Percentiles rank a stretch among this genome's conserved stretches.
phyloP scores from a whole-genome alignment of 805 yeast genomes.

The Priceomyces medius region DNA sequence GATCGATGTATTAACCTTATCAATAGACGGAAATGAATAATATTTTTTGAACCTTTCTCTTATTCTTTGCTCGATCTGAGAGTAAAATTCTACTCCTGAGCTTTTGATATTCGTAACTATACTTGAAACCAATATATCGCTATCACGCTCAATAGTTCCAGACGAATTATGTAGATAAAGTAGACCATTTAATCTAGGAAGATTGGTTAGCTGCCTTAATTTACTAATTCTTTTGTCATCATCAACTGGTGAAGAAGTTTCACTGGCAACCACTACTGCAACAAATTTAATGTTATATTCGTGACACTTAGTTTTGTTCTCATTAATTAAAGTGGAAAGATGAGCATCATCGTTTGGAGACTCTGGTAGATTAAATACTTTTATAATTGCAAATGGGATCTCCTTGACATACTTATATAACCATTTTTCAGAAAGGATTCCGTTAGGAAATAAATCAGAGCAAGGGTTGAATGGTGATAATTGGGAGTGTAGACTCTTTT shows the following conservation, averaged over 20 bases:
- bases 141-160: slow-evolving; percentile 22
- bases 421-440: slow-evolving; percentile 34
- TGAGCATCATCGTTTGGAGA: slow-evolving; percentile 13
- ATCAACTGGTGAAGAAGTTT: slow-evolving; percentile 8
- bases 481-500: slow-evolving; percentile 22
- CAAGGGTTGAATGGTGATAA: slow-evolving; percentile 36
- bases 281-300: slow-evolving; percentile 17
- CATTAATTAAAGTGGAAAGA: slow-evolving; percentile 16
- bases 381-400: slow-evolving; percentile 34
- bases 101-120: slow-evolving; percentile 29
- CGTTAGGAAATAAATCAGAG: slow-evolving; percentile 30
- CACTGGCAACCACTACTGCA: slow-evolving; percentile 22
- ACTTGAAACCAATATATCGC: slow-evolving; percentile 29
- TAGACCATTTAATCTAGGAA: slow-evolving; percentile 31
- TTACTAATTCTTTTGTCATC: slow-evolving; percentile 23
- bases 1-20: slow-evolving; percentile 24
- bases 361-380: slow-evolving; percentile 16
- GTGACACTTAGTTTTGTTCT: slow-evolving; percentile 12
- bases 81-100: slow-evolving; percentile 33
- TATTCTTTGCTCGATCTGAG: slow-evolving; percentile 28
- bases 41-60: slow-evolving; percentile 36
- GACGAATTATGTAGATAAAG: slow-evolving; percentile 19
- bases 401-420: slow-evolving; percentile 29
- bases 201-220: slow-evolving; percentile 27
- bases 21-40: slow-evolving; percentile 31